A percentile compares a stretch with the other conserved stretches of the same genome.
These are phyloP conservation scores for Calonectria leucothoes DNA, from an alignment of 2,329 filamentous ascomycete species.

Conservation along the genomic window DNA sequence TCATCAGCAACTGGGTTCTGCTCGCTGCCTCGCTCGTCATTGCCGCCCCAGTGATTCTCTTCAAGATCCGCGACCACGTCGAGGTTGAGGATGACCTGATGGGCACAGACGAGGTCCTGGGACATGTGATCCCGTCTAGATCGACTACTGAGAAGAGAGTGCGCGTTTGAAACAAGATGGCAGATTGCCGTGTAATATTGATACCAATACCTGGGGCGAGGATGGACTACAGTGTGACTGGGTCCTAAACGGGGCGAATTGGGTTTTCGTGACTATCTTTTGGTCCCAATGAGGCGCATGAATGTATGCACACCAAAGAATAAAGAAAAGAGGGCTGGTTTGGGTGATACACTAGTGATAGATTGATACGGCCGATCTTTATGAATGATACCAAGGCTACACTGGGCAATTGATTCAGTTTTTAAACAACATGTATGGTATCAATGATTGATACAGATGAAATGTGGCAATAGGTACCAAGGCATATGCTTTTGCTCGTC, in stretches of 20 bases:
- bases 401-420: not conserved
- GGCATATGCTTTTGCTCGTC: too few species aligned
- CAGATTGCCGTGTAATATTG: not conserved
- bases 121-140: constrained; percentile 68
- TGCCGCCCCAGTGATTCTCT: constrained; percentile 82
- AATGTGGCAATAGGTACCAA: too few species aligned
- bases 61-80: constrained; percentile 86
- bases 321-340: not conserved
- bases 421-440: too few species aligned
- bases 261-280: not conserved
- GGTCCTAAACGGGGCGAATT: not conserved
- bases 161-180: not conserved
- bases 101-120: constrained; percentile 85
- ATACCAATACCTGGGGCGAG: not conserved
- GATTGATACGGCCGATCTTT: not conserved
- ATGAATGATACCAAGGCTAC: not conserved
- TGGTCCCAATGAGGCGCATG: not conserved
- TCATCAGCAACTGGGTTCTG: constrained; percentile 79
- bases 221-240: not conserved
- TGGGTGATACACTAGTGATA: not conserved
- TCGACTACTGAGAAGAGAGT: constrained; percentile 22
- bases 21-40: constrained; percentile 79
- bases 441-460: too few species aligned
- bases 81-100: constrained; percentile 83
- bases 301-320: not conserved